These are phyloP conservation scores for Epichloe uncinata DNA, from an alignment of 2,329 filamentous ascomycete species.

Conservation along the genomic window DNA sequence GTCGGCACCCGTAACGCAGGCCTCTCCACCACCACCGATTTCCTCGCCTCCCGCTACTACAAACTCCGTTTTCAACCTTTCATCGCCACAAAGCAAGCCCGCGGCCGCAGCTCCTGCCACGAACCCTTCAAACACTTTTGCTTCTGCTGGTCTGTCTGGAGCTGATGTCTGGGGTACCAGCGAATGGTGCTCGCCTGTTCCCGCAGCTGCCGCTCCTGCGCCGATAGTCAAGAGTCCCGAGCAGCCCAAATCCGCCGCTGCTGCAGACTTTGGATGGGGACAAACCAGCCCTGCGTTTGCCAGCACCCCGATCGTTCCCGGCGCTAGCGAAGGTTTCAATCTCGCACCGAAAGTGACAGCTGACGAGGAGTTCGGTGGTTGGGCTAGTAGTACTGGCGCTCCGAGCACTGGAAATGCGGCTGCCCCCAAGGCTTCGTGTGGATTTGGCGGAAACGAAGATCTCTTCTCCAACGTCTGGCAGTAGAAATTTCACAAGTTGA, in stretches of 20 bases:
- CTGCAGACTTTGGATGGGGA: slow-evolving; percentile 53
- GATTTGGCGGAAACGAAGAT: slow-evolving; percentile 62
- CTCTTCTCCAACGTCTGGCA: slow-evolving; percentile 95
- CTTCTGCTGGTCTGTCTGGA: slow-evolving; percentile 27
- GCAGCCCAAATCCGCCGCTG: slow-evolving; percentile 29
- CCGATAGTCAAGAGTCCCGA: slow-evolving; percentile 43
- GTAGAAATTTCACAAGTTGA: slow-evolving; percentile 24
- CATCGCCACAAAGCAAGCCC: slow-evolving; percentile 35
- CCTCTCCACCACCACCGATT: slow-evolving; percentile 29
- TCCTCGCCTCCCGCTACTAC: slow-evolving; percentile 27
- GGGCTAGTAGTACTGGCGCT: slow-evolving; percentile 58
- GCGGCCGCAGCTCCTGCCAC: slow-evolving; percentile 26
- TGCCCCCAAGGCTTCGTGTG: slow-evolving; percentile 41
- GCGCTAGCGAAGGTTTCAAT: slow-evolving; percentile 51
- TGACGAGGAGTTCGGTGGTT: slow-evolving; percentile 93
- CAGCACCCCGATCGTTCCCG: slow-evolving; percentile 46
- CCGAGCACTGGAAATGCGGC: slow-evolving; percentile 25
- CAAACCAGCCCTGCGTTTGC: slow-evolving; percentile 33
- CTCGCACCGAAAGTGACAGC: slow-evolving; percentile 58
- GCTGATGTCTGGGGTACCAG: slow-evolving; percentile 78
- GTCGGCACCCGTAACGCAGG: slow-evolving; percentile 36
- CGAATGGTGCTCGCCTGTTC: slow-evolving; percentile 52
- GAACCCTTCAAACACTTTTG: slow-evolving; percentile 22
- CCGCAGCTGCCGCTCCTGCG: slow-evolving; percentile 21
- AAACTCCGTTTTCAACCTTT: slow-evolving; percentile 73